phyloP scores from a whole-genome alignment of 805 yeast genomes.

The Helenozyma rhizophorensis region DNA sequence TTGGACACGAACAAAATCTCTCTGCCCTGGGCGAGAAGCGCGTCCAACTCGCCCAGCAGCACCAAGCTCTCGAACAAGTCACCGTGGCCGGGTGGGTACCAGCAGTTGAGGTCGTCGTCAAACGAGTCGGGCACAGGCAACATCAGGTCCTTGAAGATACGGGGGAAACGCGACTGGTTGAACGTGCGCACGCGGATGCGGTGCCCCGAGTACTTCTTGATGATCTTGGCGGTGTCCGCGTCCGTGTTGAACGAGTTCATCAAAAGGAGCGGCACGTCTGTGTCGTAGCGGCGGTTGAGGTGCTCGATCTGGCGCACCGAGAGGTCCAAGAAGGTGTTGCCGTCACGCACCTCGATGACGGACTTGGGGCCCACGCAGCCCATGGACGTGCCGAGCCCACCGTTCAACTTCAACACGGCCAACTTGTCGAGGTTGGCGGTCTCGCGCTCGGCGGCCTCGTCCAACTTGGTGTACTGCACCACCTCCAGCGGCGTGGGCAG shows the following conservation, averaged over 20 bases:
- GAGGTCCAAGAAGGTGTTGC: constrained; percentile 92
- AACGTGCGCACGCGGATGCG: constrained; percentile 92
- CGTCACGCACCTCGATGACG: constrained; percentile 97
- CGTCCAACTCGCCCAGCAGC: constrained; percentile 88
- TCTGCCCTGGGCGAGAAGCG: constrained; percentile 86
- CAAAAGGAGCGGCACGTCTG: constrained; percentile 91
- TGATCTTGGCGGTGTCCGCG: constrained; percentile 88
- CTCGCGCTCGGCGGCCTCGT: constrained; percentile 19
- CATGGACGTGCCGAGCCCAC: constrained; percentile 99
- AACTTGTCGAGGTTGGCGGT: constrained; percentile 63
- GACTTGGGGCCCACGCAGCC: constrained; percentile 99
- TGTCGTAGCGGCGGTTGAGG: constrained; percentile 81
- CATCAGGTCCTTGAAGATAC: constrained; percentile 92
- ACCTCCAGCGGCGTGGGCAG: constrained; percentile 91
- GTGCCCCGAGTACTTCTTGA: constrained; percentile 95
- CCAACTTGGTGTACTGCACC: constrained; percentile 62
- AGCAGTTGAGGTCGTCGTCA: constrained; percentile 73
- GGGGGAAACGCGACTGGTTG: constrained; percentile 97
- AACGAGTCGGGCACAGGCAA: constrained; percentile 84
- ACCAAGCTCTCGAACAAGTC: constrained; percentile 89
- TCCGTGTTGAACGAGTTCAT: constrained; percentile 99
- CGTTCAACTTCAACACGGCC: constrained; percentile 94
- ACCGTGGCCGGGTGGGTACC: constrained; percentile 99
- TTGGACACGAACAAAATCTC: constrained; percentile 93
- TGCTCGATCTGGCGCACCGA: constrained; percentile 96